These are phyloP conservation scores for Peronospora destructor DNA, from an alignment of 352 stramenopile species.

Conservation along the genomic window DNA sequence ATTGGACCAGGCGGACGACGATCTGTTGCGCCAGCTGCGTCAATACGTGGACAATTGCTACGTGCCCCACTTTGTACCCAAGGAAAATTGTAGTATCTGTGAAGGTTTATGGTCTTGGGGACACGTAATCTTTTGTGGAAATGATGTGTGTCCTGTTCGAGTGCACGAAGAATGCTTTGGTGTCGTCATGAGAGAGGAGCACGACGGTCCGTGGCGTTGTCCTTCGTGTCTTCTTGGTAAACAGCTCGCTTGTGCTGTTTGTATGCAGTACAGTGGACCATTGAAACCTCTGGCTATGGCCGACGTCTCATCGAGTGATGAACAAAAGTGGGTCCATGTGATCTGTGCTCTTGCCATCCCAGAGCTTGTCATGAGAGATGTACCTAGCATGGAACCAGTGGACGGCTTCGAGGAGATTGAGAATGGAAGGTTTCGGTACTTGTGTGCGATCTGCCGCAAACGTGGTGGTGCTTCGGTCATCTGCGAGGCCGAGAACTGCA, in stretches of 20 bases:
- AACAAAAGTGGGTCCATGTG: conserved; percentile 81
- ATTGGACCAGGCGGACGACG: conserved; percentile 47
- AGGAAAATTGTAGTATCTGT: conserved; percentile 74
- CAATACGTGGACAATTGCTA: conserved; percentile 77
- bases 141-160: conserved; percentile 52
- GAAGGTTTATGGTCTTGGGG: conserved; percentile 79
- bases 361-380: conserved; percentile 77
- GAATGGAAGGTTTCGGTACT: conserved; percentile 71
- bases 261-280: conserved; percentile 69
- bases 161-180: conserved; percentile 84
- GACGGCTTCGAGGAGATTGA: conserved; percentile 82
- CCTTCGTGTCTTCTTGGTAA: conserved; percentile 68
- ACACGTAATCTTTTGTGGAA: conserved; percentile 56
- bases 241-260: conserved; percentile 64
- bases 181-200: conserved; percentile 46
- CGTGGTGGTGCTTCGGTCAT: conserved; percentile 72
- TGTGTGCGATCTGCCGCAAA: conserved; percentile 76
- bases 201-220: conserved; percentile 63
- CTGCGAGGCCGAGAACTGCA: conserved; percentile 73
- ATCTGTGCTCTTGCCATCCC: conserved; percentile 80
- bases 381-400: conserved; percentile 74
- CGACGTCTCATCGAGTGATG: conserved; percentile 23
- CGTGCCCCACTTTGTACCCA: conserved; percentile 61
- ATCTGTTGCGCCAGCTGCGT: conserved; percentile 51
- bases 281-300: conserved; percentile 59